Conservation (phyloP, 441 rosid species). For the Gossypium aridum region DNA sequence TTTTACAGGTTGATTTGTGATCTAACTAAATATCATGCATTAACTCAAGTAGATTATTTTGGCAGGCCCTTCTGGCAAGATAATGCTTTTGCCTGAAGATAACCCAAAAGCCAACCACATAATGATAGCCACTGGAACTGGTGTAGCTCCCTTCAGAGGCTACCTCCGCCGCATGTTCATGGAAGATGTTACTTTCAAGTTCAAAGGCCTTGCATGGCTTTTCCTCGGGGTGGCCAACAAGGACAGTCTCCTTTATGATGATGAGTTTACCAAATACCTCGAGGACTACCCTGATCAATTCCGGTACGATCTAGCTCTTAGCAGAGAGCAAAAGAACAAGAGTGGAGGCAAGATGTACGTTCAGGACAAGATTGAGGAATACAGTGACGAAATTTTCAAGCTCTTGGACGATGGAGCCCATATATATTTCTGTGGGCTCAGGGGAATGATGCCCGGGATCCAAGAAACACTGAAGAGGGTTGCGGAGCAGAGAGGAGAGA, state of each 20-base stretch:
- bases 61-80: slow-evolving; percentile 91
- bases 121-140: slow-evolving; percentile 97
- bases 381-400: slow-evolving; percentile 81
- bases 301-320: slow-evolving; percentile 76
- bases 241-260: slow-evolving; percentile 91
- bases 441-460: slow-evolving; percentile 98
- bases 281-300: slow-evolving; percentile 69
- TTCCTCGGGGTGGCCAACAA: slow-evolving; percentile 96
- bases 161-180: slow-evolving; percentile 95
- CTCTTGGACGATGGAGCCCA: slow-evolving; percentile 85
- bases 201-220: slow-evolving; percentile 90
- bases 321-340: slow-evolving; percentile 88
- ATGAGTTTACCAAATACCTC: slow-evolving; percentile 73
- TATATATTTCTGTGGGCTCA: slow-evolving; percentile 93
- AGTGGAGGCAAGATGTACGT: slow-evolving; percentile 95
- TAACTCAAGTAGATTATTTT: slow-evolving; percentile 3
- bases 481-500: slow-evolving; percentile 81
- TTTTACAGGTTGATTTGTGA: background rate
- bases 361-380: slow-evolving; percentile 95
- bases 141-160: slow-evolving; percentile 89
- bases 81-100: slow-evolving; percentile 95
- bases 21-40: background rate
- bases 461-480: slow-evolving; percentile 85
- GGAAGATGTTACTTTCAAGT: slow-evolving; percentile 78
- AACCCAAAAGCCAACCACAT: slow-evolving; percentile 80